These are phyloP conservation scores for Penicillium chermesinum DNA, from an alignment of 495 filamentous ascomycete genomes.

Conservation along the genomic window DNA sequence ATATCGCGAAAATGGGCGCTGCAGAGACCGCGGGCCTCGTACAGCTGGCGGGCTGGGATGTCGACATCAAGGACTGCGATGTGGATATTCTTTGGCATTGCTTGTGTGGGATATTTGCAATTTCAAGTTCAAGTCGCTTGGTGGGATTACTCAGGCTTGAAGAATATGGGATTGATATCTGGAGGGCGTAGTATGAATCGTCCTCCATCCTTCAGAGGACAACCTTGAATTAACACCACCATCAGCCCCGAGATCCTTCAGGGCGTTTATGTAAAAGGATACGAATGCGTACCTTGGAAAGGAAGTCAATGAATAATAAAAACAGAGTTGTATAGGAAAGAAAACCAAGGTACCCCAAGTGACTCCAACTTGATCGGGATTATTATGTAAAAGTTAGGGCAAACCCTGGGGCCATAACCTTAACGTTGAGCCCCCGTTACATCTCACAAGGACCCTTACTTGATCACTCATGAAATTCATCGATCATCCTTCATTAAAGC, in stretches of 20 bases:
- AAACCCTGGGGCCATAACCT: constrained; percentile 17
- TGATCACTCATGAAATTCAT: too few relatives aligned
- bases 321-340: constrained; percentile 10
- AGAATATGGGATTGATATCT: background rate
- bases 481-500: background rate
- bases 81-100: constrained; percentile 25
- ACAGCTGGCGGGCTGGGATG: constrained; percentile 26
- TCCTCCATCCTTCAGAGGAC: background rate
- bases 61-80: constrained; percentile 33
- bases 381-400: constrained; percentile 22
- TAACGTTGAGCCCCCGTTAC: constrained; percentile 17
- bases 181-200: too few relatives aligned
- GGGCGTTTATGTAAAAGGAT: constrained; percentile 16
- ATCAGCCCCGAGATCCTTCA: constrained; percentile 3
- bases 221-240: background rate
- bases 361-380: constrained; percentile 17
- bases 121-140: background rate
- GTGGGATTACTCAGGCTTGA: background rate
- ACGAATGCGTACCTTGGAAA: background rate
- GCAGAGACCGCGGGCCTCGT: constrained; percentile 29
- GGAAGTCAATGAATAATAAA: constrained; percentile 13
- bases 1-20: constrained; percentile 32
- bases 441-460: background rate
- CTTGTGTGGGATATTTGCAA: background rate
- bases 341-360: constrained; percentile 13